phyloP scores from a whole-genome alignment of 495 filamentous ascomycete genomes.

The Schizothecium vesticola region DNA sequence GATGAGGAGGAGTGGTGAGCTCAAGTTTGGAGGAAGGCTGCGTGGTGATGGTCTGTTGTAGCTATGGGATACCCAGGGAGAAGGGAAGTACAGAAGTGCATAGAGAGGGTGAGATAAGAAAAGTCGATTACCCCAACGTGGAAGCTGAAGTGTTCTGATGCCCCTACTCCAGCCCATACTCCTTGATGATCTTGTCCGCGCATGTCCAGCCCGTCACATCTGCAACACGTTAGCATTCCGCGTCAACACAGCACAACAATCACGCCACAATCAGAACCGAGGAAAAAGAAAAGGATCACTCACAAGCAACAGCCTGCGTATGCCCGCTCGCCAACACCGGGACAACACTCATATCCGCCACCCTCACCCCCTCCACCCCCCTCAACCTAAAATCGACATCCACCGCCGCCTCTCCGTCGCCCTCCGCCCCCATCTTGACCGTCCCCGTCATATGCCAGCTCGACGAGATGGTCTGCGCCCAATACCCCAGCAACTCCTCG shows the following conservation, averaged over 20 bases:
- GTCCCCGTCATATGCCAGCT: constrained; percentile 59
- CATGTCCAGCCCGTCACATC: constrained; percentile 33
- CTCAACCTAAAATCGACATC: constrained; percentile 50
- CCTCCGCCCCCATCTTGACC: constrained; percentile 53
- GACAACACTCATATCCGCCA: constrained; percentile 62
- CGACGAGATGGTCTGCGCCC: constrained; percentile 32
- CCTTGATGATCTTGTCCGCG: constrained; percentile 40
- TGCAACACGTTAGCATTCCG: background rate
- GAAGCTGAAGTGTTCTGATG: background rate
- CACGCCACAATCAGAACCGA: background rate
- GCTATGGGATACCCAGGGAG: background rate
- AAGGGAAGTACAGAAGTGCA: background rate
- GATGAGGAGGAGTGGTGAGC: background rate
- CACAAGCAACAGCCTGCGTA: constrained; percentile 32
- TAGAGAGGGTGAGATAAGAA: background rate
- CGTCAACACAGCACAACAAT: background rate
- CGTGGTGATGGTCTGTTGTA: background rate
- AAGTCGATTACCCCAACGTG: background rate
- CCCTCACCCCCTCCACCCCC: constrained; percentile 52
- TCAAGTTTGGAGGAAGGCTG: no score
- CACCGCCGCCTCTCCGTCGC: constrained; percentile 47
- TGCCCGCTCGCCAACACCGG: constrained; percentile 46
- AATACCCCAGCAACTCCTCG: constrained; percentile 50
- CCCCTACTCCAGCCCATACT: constrained; percentile 26
- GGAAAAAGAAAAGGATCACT: background rate